Evolutionary conservation across 1,284 basidiomycete genomes (phyloP).

Genomic region (Cutaneotrichosporon sp.): DNA sequence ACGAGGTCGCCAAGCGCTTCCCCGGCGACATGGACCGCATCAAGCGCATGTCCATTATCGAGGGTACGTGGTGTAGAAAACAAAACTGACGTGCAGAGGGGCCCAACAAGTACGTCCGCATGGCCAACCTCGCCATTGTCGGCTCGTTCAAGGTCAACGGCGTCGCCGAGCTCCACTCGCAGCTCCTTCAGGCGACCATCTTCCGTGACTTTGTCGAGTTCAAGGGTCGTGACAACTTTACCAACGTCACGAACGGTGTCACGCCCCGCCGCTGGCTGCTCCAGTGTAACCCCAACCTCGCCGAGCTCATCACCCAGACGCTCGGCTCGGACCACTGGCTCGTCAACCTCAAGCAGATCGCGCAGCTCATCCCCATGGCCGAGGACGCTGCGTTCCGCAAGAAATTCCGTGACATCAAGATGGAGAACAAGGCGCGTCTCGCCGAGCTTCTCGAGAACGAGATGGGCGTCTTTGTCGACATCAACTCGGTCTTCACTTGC

Average conservation of each 20-base stretch:
- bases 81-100: slow-evolving; percentile 61
- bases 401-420: slow-evolving; percentile 79
- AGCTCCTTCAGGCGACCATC: slow-evolving; percentile 64
- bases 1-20: slow-evolving; percentile 81
- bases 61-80: slow-evolving; percentile 57
- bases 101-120: slow-evolving; percentile 76
- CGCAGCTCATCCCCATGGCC: slow-evolving; percentile 57
- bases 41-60: slow-evolving; percentile 81
- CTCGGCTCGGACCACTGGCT: slow-evolving; percentile 81
- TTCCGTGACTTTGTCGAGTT: slow-evolving; percentile 72
- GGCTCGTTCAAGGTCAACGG: slow-evolving; percentile 72
- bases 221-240: slow-evolving; percentile 53
- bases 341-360: slow-evolving; percentile 53
- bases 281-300: slow-evolving; percentile 85
- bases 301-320: slow-evolving; percentile 74
- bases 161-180: slow-evolving; percentile 76
- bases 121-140: slow-evolving; percentile 68
- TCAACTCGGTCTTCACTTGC: slow-evolving; percentile 82
- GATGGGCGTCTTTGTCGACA: slow-evolving; percentile 65
- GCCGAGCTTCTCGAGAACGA: slow-evolving; percentile 73
- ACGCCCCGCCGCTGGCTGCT: slow-evolving; percentile 67
- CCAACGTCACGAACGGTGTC: slow-evolving; percentile 59
- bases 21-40: slow-evolving; percentile 78
- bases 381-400: slow-evolving; percentile 72
- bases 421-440: slow-evolving; percentile 74